Conservation (phyloP, 163 green algal genomes). For the Scenedesmus sp. region DNA sequence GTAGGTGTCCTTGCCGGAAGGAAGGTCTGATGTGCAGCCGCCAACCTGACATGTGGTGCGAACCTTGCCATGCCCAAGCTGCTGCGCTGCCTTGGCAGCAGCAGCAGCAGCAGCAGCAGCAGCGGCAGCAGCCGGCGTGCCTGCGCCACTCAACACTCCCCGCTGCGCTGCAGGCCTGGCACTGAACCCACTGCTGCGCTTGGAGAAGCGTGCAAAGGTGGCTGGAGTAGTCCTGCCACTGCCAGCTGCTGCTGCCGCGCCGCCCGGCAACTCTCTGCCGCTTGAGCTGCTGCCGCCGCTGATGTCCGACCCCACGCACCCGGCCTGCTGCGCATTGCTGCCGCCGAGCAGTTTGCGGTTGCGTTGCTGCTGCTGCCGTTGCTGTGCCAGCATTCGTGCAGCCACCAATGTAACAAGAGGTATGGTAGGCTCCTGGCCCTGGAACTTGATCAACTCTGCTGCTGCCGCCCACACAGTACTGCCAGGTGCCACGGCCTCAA, state of each 20-base stretch:
- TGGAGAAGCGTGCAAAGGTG: background rate
- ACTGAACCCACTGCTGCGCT: background rate
- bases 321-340: background rate
- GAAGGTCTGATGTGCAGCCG: background rate
- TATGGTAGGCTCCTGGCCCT: background rate
- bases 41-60: background rate
- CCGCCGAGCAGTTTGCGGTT: background rate
- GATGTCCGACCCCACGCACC: background rate
- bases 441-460: background rate
- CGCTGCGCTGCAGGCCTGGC: background rate
- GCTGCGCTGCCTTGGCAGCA: background rate
- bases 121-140: background rate
- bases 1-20: background rate
- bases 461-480: background rate
- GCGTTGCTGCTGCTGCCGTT: conserved; percentile 3
- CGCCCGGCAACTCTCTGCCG: too few species aligned
- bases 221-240: background rate
- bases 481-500: background rate
- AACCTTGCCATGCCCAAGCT: background rate
- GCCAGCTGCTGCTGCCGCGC: background rate
- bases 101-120: background rate
- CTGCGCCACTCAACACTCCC: background rate
- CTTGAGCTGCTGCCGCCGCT: background rate
- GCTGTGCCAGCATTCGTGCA: background rate
- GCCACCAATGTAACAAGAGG: background rate